Conservation (phyloP, 1,139 yeast species). For the Wickerhamiella infanticola region DNA sequence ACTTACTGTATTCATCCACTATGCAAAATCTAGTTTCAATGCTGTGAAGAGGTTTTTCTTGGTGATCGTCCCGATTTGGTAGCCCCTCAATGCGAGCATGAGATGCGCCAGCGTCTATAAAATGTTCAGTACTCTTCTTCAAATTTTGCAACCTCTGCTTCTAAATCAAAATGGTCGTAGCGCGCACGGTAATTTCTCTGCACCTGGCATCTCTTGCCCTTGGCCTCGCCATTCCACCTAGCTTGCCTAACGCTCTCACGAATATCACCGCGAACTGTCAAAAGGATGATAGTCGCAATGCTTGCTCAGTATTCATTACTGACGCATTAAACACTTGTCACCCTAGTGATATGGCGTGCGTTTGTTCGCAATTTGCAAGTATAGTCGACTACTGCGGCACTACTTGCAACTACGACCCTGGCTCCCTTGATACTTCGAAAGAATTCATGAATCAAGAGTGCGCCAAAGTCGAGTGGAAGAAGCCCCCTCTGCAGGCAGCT, state of each 20-base stretch:
- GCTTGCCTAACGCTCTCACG: background rate
- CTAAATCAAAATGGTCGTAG: background rate
- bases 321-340: constrained; percentile 13
- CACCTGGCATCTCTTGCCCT: background rate
- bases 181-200: background rate
- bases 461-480: background rate
- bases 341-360: constrained; percentile 16
- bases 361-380: constrained; percentile 11
- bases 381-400: constrained; percentile 15
- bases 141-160: background rate
- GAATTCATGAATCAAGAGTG: constrained; percentile 1
- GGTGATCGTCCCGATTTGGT: no score
- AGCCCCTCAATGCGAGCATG: no score
- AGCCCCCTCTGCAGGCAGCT: background rate
- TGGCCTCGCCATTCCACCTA: background rate
- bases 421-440: constrained; percentile 11
- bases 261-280: constrained; percentile 9
- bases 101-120: no score
- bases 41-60: no score
- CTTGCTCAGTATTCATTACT: constrained; percentile 13
- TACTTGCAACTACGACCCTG: constrained; percentile 6
- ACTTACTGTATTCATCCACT: no score
- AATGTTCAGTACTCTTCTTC: no score
- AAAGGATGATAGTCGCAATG: constrained; percentile 7
- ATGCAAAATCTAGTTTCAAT: no score